phyloP scores from a whole-genome alignment of 768 basidiomycete species.

The Termitomyces sp. region DNA sequence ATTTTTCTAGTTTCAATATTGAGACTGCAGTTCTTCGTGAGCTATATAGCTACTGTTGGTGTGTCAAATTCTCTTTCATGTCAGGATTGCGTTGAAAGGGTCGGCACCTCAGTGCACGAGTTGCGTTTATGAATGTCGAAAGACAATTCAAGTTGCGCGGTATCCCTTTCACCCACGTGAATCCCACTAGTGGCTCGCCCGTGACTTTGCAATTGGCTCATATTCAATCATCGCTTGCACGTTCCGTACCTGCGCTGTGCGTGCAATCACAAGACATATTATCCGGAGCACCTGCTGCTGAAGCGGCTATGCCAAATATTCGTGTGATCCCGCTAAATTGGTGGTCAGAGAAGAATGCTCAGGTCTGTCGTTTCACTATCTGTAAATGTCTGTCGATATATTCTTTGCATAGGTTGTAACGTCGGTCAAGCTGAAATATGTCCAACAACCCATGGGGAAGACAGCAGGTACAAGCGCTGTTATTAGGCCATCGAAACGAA shows the following conservation, averaged over 20 bases:
- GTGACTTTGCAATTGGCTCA: conserved; percentile 46
- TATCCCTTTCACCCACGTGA: conserved; percentile 77
- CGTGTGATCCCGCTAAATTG: conserved; percentile 86
- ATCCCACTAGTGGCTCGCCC: conserved; percentile 44
- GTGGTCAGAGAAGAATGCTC: conserved; percentile 83
- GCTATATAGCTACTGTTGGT: conserved; percentile 89
- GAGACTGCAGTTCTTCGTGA: conserved; percentile 73
- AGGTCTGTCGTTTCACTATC: conserved; percentile 27
- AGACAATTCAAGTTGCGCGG: conserved; percentile 78
- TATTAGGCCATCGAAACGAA: conserved; percentile 82
- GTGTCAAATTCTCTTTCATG: conserved; percentile 10
- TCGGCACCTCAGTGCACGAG: conserved; percentile 61
- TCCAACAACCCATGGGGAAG: conserved; percentile 81
- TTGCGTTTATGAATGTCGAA: conserved; percentile 88
- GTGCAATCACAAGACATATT: conserved; percentile 81
- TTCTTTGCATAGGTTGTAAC: conserved; percentile 62
- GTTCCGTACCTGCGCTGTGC: conserved; percentile 78
- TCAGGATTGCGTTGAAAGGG: background rate
- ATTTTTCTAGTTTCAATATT: conserved; percentile 53
- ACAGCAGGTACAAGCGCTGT: conserved; percentile 57
- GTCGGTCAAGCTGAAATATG: conserved; percentile 87
- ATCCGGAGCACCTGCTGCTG: conserved; percentile 80
- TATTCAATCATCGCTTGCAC: conserved; percentile 70
- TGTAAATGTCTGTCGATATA: conserved; percentile 1
- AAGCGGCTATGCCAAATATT: conserved; percentile 92